phyloP scores from a whole-genome alignment of 768 basidiomycete species.

The Auricularia auricula-judae region DNA sequence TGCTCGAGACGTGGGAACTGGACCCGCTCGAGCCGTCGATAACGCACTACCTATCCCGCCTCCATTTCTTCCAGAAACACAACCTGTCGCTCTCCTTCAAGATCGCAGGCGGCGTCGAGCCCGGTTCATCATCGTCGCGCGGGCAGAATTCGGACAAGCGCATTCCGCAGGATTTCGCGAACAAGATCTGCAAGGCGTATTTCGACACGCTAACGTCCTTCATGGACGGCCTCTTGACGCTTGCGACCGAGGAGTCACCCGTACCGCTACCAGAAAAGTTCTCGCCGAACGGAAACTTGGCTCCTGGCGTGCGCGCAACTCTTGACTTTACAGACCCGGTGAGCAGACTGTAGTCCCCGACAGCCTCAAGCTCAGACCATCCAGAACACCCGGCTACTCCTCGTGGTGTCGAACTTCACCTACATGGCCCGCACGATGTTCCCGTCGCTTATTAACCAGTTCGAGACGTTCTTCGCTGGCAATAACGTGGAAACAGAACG shows the following conservation, averaged over 20 bases:
- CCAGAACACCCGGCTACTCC: conserved; percentile 75
- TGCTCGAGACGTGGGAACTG: conserved; percentile 77
- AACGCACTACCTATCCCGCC: conserved; percentile 64
- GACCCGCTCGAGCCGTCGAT: conserved; percentile 51
- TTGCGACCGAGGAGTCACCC: conserved; percentile 61
- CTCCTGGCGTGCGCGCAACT: conserved; percentile 29
- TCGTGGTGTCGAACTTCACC: conserved; percentile 83
- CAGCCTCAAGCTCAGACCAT: too few relatives aligned
- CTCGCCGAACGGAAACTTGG: conserved; percentile 12
- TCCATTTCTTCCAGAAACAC: conserved; percentile 74
- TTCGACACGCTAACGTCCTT: conserved; percentile 77
- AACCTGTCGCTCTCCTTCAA: conserved; percentile 67
- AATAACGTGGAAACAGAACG: conserved; percentile 57
- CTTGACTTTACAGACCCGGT: conserved; percentile 57
- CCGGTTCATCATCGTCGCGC: conserved; percentile 28
- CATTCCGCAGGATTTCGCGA: conserved; percentile 51
- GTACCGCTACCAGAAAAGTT: conserved; percentile 30
- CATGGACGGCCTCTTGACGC: conserved; percentile 72
- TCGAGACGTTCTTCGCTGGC: conserved; percentile 66
- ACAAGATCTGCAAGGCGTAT: conserved; percentile 76
- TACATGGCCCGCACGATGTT: conserved; percentile 60
- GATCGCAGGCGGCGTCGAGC: conserved; percentile 66
- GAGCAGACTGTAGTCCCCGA: conserved; percentile 11
- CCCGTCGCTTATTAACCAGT: conserved; percentile 68
- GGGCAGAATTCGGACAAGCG: conserved; percentile 46